A percentile compares a stretch with the other conserved stretches of the same genome.
phyloP scores from a whole-genome alignment of 2,329 filamentous ascomycete species.

The Fusarium sulawesiense region DNA sequence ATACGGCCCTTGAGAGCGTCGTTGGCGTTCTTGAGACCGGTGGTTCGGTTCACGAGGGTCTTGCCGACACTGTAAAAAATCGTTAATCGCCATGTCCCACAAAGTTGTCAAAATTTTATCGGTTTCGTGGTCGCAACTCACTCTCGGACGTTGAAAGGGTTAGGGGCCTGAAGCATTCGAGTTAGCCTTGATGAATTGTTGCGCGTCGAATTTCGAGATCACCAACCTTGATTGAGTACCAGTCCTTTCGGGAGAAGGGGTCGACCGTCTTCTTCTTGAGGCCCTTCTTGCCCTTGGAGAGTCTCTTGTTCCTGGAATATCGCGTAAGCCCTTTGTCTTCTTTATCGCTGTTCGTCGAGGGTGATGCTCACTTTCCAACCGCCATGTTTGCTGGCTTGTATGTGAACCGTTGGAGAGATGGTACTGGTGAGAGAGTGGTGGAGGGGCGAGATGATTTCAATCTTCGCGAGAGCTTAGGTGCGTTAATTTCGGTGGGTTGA shows the following conservation, averaged over 20 bases:
- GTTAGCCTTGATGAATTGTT: constrained; percentile 34
- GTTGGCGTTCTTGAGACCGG: constrained; percentile 99
- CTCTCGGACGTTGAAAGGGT: constrained; percentile 96
- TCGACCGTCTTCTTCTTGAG: constrained; percentile 99
- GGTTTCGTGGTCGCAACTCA: constrained; percentile 67
- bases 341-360: constrained; percentile 10
- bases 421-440: constrained; percentile 55
- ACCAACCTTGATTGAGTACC: constrained; percentile 93
- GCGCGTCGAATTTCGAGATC: not conserved
- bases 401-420: constrained; percentile 57
- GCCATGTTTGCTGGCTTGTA: constrained; percentile 67
- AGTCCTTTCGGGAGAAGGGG: constrained; percentile 98
- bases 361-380: constrained; percentile 67
- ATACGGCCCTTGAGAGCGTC: constrained; percentile 98
- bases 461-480: constrained; percentile 52
- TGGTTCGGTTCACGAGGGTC: constrained; percentile 99
- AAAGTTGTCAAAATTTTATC: constrained; percentile 15
- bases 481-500: too few species aligned
- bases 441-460: constrained; percentile 57
- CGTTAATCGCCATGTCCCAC: constrained; percentile 36
- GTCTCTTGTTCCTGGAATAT: constrained; percentile 90
- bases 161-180: constrained; percentile 74
- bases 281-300: constrained; percentile 99
- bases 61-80: constrained; percentile 87
- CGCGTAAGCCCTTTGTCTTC: constrained; percentile 40